Base-by-base conservation (phyloP, 2,329 filamentous ascomycete species). In the Microcera coccophila region DNA sequence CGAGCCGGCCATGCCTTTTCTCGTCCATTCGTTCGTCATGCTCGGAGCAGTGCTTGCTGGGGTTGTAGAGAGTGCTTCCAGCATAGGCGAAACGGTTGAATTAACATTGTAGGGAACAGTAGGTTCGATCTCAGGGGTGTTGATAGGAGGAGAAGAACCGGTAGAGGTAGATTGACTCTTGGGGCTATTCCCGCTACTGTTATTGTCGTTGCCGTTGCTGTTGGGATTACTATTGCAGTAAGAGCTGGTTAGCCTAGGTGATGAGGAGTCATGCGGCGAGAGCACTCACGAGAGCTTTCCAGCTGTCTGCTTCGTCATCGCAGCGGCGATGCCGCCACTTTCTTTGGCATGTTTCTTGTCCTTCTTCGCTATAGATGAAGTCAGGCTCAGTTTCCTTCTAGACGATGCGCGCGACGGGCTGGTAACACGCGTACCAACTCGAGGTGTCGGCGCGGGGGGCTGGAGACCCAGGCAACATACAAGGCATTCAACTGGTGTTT, bases 291-390 rank as follows among this genome's bases (percentile, higher is more conserved):
- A 65, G 64, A 75, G 73, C 63, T 73, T 76, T 58, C 68, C 70
- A 58, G 71, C 66, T 55, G 68, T 68, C 54, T 78, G 72, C 58
- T 71, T 75, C 49, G 70, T 75, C 66, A 76, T 69, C 63, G 73
- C 73, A 36, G 74, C 73, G 53, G 72, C 68, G 56, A 77, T 74
- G 54, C 72, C 70, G 56, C 73, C 70, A 58, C 64, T 65, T 57
- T 76, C 73, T 71, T 69, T 76, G 61, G 69, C 73, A 74, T 76
- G 65, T 66, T 75, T 78, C 62, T 67, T 73, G 57, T 73, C 66
- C 62, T 75, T 77, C 68, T 75, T 75, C 45, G 65, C 67, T 71
- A 45, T 44, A 54, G 50, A 55, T 47, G 42, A 50, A 47, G 47
- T 53, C 59, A 56, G 55, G 53, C n/a, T 54, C 44, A 61, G 48